phyloP scores from a whole-genome alignment of 768 basidiomycete genomes.

The Pulveroboletus sp. region DNA sequence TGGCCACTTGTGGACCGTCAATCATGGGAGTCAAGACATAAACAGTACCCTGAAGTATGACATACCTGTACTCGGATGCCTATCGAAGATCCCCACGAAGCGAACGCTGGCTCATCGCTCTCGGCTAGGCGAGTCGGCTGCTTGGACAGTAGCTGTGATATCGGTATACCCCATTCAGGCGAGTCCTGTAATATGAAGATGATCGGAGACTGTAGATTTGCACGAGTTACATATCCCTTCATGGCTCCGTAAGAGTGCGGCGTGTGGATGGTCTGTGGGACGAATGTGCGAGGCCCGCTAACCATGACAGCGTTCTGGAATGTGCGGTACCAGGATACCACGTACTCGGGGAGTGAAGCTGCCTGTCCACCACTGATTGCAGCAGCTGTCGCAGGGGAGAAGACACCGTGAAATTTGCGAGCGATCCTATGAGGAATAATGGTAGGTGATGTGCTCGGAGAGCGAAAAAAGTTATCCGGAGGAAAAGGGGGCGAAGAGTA shows the following conservation, averaged over 20 bases:
- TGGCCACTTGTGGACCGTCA: slow-evolving; percentile 52
- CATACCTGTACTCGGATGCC: slow-evolving; percentile 63
- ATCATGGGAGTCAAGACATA: not conserved
- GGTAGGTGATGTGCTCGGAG: no score
- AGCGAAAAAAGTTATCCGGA: no score
- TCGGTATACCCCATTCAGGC: slow-evolving; percentile 52
- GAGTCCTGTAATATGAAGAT: slow-evolving; percentile 52
- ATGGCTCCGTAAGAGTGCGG: slow-evolving; percentile 68
- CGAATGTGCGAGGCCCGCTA: slow-evolving; percentile 38
- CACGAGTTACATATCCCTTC: slow-evolving; percentile 65
- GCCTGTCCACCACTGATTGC: not conserved
- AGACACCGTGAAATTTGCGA: not conserved
- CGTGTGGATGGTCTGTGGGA: slow-evolving; percentile 65
- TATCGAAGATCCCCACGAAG: slow-evolving; percentile 63
- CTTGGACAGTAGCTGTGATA: slow-evolving; percentile 53
- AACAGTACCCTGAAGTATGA: not conserved
- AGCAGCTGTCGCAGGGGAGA: not conserved
- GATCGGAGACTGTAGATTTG: slow-evolving; percentile 53
- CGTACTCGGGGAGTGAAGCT: not conserved
- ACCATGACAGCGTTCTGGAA: slow-evolving; percentile 15
- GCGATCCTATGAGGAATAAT: not conserved
- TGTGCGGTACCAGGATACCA: not conserved
- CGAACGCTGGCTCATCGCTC: slow-evolving; percentile 58
- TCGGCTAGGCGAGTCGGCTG: slow-evolving; percentile 45
- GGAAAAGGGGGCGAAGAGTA: no score